Percentiles rank a stretch among this genome's conserved stretches.
Conservation (phyloP, 2,329 filamentous ascomycete species). For the Hymenoscyphus repandus region DNA sequence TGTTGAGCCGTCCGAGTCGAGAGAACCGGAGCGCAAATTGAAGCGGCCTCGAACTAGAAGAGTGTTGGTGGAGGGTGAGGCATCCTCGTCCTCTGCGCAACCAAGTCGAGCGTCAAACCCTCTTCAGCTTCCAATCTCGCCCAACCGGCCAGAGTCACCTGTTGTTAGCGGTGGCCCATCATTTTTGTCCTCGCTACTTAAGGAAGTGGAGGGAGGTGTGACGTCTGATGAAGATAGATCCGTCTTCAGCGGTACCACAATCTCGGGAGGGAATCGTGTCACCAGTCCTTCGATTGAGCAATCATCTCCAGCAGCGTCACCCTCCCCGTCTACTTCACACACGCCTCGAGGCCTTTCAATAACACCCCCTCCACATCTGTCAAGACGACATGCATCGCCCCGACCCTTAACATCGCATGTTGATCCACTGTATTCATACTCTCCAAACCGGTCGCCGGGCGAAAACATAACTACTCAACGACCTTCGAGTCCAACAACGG, state of each 20-base stretch:
- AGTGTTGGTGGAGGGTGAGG: conserved; percentile 46
- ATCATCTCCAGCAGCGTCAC: conserved; percentile 64
- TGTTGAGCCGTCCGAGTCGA: conserved; percentile 45
- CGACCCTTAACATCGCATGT: conserved; percentile 65
- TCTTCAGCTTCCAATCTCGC: background rate
- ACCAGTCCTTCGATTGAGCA: conserved; percentile 35
- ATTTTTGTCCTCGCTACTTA: conserved; percentile 80
- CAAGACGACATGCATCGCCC: conserved; percentile 59
- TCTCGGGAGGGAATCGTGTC: conserved; percentile 20
- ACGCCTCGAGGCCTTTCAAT: conserved; percentile 63
- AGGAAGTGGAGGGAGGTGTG: conserved; percentile 72
- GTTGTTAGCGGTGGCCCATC: conserved; percentile 52
- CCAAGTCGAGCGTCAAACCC: conserved; percentile 22
- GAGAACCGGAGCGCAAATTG: conserved; percentile 72
- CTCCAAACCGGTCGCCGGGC: conserved; percentile 51
- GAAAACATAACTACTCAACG: conserved; percentile 18
- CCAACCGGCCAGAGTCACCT: conserved; percentile 14
- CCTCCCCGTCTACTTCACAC: conserved; percentile 57
- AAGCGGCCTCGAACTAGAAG: conserved; percentile 82
- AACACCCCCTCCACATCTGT: conserved; percentile 63
- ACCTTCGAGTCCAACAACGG: conserved; percentile 25
- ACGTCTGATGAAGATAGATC: conserved; percentile 50
- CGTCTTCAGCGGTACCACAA: conserved; percentile 16
- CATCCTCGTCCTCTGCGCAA: conserved; percentile 32
- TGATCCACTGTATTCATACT: conserved; percentile 71